Evolutionary conservation across 768 basidiomycete genomes (phyloP).

Genomic region (Lanmaoa rubissima): DNA sequence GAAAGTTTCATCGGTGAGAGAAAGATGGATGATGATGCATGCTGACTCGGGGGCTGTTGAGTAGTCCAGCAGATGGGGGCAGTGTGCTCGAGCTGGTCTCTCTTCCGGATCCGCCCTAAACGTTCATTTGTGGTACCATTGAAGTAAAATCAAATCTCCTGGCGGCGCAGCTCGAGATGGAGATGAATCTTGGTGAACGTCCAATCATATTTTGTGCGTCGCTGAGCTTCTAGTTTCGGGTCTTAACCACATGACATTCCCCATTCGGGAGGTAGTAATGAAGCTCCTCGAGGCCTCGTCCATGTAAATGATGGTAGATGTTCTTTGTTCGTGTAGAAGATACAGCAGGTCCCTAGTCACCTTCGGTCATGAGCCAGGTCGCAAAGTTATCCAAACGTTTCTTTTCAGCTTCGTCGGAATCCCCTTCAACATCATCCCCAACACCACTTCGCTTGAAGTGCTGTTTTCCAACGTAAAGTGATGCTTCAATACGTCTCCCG

Average conservation of each 20-base stretch:
- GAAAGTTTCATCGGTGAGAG: not conserved
- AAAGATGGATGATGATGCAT: not conserved
- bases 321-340: not conserved
- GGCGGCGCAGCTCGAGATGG: no score
- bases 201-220: no score
- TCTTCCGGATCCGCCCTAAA: not conserved
- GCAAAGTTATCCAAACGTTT: constrained; percentile 86
- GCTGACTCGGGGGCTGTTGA: not conserved
- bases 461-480: constrained; percentile 78
- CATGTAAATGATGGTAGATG: not conserved
- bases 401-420: constrained; percentile 74
- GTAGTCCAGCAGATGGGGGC: not conserved
- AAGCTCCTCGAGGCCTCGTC: not conserved
- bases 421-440: constrained; percentile 60
- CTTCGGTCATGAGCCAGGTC: constrained; percentile 81
- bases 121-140: no score
- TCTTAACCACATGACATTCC: not conserved
- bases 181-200: no score
- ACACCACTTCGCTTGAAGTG: constrained; percentile 74
- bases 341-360: constrained; percentile 43
- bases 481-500: constrained; percentile 78
- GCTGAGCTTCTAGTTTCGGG: no score
- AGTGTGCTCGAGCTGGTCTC: not conserved
- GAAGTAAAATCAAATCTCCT: no score
- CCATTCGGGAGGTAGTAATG: not conserved